Evolutionary conservation across 225 moss, liverwort and hornwort species (phyloP), one percentile per base, ranked within the genome.

Genomic region (Lunularia cruciata): DNA sequence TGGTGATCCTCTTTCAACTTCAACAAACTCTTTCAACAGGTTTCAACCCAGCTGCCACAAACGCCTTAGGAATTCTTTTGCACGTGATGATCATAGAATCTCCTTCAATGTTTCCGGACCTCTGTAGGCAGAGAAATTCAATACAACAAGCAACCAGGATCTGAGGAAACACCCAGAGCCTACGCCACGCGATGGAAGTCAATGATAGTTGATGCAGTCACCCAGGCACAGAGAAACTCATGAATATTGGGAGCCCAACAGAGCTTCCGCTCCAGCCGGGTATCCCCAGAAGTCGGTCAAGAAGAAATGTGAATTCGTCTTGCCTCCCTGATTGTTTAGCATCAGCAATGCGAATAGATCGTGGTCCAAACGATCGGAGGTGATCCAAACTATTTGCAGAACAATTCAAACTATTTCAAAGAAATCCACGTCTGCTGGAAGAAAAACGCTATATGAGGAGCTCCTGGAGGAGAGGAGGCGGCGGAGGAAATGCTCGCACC

Each of bases 71-170:
- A 31, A 13, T 9, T 14, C 27, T 30, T 57, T 39, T 60, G 32
- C 38, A 60, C 60, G 60, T 37, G 36, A 39, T 36, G 36, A 60
- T 39, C 38, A 19, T 60, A n/a, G 7, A 19, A n/a, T 36, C 37
- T 60, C 60, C 60, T 36, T 60, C 60, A 60, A 60, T 2, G 22
- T 36, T 37, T 36, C 60, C 36, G 37, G 16, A 11, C 30, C 7
- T 39, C 7, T 5, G 38, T 18, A 4, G 35, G 60, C 10, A 6
- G 9, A 39, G 19, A 1, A 60, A 34, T 30, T 31, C 56, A 57
- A 30, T 54, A 32, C 56, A 57, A 27, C 56, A 57, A 51, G 4
- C 30, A 4, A 57, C 30, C 25, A 57, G 14, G 15, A 26, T 26
- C 32, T 32, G 2, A 31, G 5, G 13, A 0, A 31, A 57, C 30